Evolutionary conservation across 805 yeast genomes (phyloP).

Genomic region (Kluyveromyces aestuarii): DNA sequence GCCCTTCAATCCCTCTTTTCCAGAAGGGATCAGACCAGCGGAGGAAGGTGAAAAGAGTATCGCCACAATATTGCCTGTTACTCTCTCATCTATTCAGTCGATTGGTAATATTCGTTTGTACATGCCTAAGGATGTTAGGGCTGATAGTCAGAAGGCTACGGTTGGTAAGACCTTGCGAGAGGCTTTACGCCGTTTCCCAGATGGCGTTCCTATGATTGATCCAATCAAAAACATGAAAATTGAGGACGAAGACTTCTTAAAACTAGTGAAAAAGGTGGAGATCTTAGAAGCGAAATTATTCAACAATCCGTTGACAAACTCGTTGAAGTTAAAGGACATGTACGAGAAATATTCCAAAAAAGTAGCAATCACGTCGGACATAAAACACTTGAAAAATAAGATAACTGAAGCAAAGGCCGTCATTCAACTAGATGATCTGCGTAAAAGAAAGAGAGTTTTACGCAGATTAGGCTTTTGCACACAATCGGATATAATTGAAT

Average conservation of each 20-base stretch:
- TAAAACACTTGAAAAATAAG: slow-evolving; percentile 51
- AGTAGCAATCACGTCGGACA: slow-evolving; percentile 48
- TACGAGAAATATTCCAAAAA: slow-evolving; percentile 61
- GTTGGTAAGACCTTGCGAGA: slow-evolving; percentile 67
- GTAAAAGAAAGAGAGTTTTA: slow-evolving; percentile 85
- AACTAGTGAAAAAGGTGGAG: slow-evolving; percentile 66
- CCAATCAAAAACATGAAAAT: slow-evolving; percentile 92
- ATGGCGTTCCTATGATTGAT: slow-evolving; percentile 85
- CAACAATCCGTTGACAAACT: slow-evolving; percentile 57
- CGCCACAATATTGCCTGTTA: slow-evolving; percentile 76
- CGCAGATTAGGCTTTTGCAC: slow-evolving; percentile 88
- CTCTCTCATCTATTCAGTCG: slow-evolving; percentile 63
- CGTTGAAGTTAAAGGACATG: slow-evolving; percentile 50
- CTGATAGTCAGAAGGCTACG: slow-evolving; percentile 50
- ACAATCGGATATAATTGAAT: slow-evolving; percentile 79
- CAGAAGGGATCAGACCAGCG: slow-evolving; percentile 86
- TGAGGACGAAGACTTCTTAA: slow-evolving; percentile 66
- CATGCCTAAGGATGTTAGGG: slow-evolving; percentile 67
- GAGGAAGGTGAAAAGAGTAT: slow-evolving; percentile 58
- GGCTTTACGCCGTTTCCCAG: slow-evolving; percentile 75
- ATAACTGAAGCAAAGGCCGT: slow-evolving; percentile 82
- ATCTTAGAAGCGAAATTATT: slow-evolving; percentile 68
- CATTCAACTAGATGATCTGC: slow-evolving; percentile 87
- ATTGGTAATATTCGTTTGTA: slow-evolving; percentile 75
- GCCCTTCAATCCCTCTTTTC: slow-evolving; percentile 66